Conservation (phyloP, 805 yeast species). For the Isabelozyma rhagii region DNA sequence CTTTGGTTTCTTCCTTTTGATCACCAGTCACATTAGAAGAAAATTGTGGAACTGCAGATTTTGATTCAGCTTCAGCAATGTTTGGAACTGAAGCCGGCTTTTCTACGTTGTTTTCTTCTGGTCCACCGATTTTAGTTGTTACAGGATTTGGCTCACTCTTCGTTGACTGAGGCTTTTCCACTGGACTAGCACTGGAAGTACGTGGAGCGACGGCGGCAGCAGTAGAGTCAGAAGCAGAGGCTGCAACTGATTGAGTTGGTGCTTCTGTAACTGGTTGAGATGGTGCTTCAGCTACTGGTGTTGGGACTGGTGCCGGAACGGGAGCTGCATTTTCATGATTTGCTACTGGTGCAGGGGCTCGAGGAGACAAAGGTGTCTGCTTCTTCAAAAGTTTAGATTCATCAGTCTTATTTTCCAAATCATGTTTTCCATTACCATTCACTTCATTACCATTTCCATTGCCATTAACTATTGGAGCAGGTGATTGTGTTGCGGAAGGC, state of each 20-base stretch:
- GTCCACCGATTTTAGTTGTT: conserved; percentile 3
- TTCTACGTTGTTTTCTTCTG: conserved; percentile 1
- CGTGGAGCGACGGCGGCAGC: not conserved
- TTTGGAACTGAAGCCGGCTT: conserved; percentile 1
- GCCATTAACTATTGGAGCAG: conserved; percentile 1
- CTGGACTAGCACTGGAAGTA: not conserved
- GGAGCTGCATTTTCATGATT: conserved; percentile 1
- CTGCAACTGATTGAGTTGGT: not conserved
- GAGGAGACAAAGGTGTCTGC: conserved; percentile 10
- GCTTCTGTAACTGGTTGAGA: conserved; percentile 4
- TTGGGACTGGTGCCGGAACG: conserved; percentile 4
- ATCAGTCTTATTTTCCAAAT: conserved; percentile 33
- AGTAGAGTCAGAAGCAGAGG: not conserved
- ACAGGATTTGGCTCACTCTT: conserved; percentile 2
- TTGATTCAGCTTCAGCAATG: not conserved
- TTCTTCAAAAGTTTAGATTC: conserved; percentile 27
- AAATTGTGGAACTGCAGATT: conserved; percentile 11
- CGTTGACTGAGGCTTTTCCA: not conserved
- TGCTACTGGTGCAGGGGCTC: conserved; percentile 1
- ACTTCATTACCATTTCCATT: not conserved
- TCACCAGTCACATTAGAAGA: conserved; percentile 16
- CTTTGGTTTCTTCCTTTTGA: conserved; percentile 7
- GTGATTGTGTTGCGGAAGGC: conserved; percentile 2
- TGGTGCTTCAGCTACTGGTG: conserved; percentile 6
- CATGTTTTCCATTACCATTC: conserved; percentile 22